Percentiles rank a stretch among this genome's conserved stretches.
Evolutionary conservation across 2,329 filamentous ascomycete genomes (phyloP).

Genomic region (Xylaria sp.): DNA sequence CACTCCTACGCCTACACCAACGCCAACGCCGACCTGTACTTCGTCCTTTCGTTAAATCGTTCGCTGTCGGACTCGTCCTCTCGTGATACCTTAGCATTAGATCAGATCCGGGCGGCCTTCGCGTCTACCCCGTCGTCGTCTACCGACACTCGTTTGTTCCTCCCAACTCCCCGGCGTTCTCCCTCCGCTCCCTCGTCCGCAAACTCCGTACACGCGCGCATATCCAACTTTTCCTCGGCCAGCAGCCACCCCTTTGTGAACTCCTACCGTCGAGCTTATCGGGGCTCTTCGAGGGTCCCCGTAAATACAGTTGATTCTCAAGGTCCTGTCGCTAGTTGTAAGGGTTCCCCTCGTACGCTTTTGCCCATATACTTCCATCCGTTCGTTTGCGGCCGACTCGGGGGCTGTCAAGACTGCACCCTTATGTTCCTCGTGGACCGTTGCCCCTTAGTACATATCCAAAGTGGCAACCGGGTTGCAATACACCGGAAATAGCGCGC

Average conservation of each 20-base stretch:
- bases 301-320: background rate
- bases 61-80: background rate
- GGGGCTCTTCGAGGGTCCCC: background rate
- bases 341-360: background rate
- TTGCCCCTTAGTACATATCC: background rate
- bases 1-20: constrained; percentile 9
- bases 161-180: constrained; percentile 10
- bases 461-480: background rate
- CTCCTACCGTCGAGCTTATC: background rate
- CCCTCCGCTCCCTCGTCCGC: background rate
- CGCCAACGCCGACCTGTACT: constrained; percentile 11
- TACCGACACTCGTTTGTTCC: constrained; percentile 26
- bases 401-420: background rate
- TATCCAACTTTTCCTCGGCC: constrained; percentile 13
- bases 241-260: constrained; percentile 14
- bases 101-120: background rate
- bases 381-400: constrained; percentile 20
- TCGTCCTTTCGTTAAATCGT: constrained; percentile 14
- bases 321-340: background rate
- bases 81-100: constrained; percentile 1
- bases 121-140: background rate
- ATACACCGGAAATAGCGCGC: background rate
- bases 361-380: constrained; percentile 6
- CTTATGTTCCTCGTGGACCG: constrained; percentile 5
- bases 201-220: constrained; percentile 9